A percentile compares a stretch with the other conserved stretches of the same genome.
These are phyloP conservation scores for Saraca asoca DNA, from an alignment of 331 rosid species.

Conservation along the genomic window DNA sequence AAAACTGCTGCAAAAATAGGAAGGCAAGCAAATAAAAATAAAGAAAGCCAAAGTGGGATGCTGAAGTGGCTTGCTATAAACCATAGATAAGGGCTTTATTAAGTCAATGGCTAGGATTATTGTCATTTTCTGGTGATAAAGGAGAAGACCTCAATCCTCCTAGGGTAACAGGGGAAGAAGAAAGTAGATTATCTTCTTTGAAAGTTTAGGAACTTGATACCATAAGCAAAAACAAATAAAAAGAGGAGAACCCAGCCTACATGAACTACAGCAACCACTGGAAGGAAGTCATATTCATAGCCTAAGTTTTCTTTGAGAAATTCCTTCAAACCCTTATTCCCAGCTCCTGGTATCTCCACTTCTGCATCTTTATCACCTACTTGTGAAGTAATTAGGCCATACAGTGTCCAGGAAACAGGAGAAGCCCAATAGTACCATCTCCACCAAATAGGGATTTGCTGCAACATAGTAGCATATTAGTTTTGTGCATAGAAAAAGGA, in stretches of 20 bases:
- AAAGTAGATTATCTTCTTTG: slow-evolving; percentile 43
- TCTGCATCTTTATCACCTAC: slow-evolving; percentile 37
- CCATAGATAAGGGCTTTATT: too few species aligned
- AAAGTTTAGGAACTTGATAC: slow-evolving; percentile 62
- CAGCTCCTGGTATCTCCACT: slow-evolving; percentile 41
- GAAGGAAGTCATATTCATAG: slow-evolving; percentile 52
- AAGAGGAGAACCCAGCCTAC: slow-evolving; percentile 53
- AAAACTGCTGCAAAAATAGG: too few species aligned
- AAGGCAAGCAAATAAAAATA: too few species aligned
- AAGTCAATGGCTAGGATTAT: too few species aligned
- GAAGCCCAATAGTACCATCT: slow-evolving; percentile 61
- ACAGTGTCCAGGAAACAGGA: slow-evolving; percentile 56
- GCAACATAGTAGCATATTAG: not conserved
- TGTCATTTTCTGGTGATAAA: too few species aligned
- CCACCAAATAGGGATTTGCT: slow-evolving; percentile 64
- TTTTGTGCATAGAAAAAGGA: not conserved
- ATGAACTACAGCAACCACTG: slow-evolving; percentile 44
- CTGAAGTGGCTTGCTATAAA: too few species aligned
- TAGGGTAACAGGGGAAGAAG: too few species aligned
- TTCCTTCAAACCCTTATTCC: slow-evolving; percentile 28
- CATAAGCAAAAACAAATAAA: slow-evolving; percentile 55
- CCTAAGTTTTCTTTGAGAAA: slow-evolving; percentile 43
- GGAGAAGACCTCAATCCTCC: too few species aligned
- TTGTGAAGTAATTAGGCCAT: slow-evolving; percentile 58
- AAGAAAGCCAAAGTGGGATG: too few species aligned